Base-by-base conservation (phyloP, 1,284 basidiomycete genomes). In the Sporisorium graminicola region DNA sequence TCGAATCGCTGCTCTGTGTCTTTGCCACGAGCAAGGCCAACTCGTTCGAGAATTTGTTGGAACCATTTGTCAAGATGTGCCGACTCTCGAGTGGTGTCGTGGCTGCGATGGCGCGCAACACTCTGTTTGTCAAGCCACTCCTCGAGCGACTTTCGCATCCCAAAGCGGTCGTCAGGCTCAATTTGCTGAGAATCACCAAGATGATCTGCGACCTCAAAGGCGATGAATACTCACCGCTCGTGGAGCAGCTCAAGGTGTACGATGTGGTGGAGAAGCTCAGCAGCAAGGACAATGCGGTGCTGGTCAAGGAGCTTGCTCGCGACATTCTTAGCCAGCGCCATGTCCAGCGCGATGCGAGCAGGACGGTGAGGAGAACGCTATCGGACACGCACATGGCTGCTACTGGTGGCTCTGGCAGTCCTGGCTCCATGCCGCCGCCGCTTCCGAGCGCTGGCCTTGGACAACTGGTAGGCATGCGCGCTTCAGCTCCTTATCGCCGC, bases 41-140 rank as follows among this genome's bases (percentile, higher is more conserved):
- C 74, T 95, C 94, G 1, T 98, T 98, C 85, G 96, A 98, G 86
- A 94, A 94, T 79, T 88, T 98, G 22, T 89, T 99, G 7, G 96
- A 98, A 72, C 94, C 94, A 13, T 78, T 86, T 18, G 79, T 86
- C 59, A 85, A 97, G 88, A 92, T 98, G 59, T 91, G 92, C 65
- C 92, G 95, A 35, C 86, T 94, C 8, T 97, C 95, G 0, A 89
- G 89, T 1, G 86, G 88, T 2, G 86, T 98, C 33, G 91, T 93
- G 0, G 89, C 93, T 31, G 90, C 90, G 27, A 89, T 98, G 64
- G 90, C 93, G 18, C 64, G 69, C 31, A 92, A 92, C 54, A 89
- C 93, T 2, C 88, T 90, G 31, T 95, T 98, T 87, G 92, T 96
- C 89, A 91, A 91, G 75, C 91, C 93, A 7, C 90, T 98, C 65